A percentile compares a stretch with the other conserved stretches of the same genome.
Conservation (phyloP, 2,329 filamentous ascomycete genomes). For the Paraphaeosphaeria minitans region DNA sequence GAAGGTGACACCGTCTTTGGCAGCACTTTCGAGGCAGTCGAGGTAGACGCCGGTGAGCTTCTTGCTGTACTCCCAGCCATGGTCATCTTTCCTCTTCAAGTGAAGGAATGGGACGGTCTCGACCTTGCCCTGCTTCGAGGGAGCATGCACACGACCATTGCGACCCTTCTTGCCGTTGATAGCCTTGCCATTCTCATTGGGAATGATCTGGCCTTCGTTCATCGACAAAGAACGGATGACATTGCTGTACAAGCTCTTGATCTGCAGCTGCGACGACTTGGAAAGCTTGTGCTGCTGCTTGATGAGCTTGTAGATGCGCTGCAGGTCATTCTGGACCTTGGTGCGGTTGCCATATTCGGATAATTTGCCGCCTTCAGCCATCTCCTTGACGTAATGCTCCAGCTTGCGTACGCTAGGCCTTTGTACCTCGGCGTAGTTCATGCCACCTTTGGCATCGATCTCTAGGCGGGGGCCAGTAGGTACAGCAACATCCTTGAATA, state of each 20-base stretch:
- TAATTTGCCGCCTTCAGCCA: slow-evolving; percentile 98
- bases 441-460: slow-evolving; percentile 89
- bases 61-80: slow-evolving; percentile 99
- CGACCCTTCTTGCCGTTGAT: slow-evolving; percentile 63
- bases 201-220: slow-evolving; percentile 97
- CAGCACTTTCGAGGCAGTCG: slow-evolving; percentile 87
- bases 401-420: slow-evolving; percentile 91
- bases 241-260: slow-evolving; percentile 92
- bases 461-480: slow-evolving; percentile 91
- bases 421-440: slow-evolving; percentile 88
- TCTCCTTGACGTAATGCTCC: slow-evolving; percentile 97
- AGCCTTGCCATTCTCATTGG: slow-evolving; percentile 77
- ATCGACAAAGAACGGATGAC: slow-evolving; percentile 93
- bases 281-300: slow-evolving; percentile 98
- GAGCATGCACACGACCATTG: slow-evolving; percentile 58
- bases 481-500: slow-evolving; percentile 93
- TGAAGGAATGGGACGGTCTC: slow-evolving; percentile 98
- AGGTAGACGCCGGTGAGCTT: slow-evolving; percentile 93
- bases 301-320: slow-evolving; percentile 96
- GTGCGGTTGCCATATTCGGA: slow-evolving; percentile 98
- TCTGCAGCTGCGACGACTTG: slow-evolving; percentile 93
- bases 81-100: slow-evolving; percentile 88
- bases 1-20: slow-evolving; percentile 86
- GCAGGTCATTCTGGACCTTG: slow-evolving; percentile 95
- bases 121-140: slow-evolving; percentile 79